These are phyloP conservation scores for Colletotrichum tamarilloi DNA, from an alignment of 2,329 filamentous ascomycete genomes.

Conservation along the genomic window DNA sequence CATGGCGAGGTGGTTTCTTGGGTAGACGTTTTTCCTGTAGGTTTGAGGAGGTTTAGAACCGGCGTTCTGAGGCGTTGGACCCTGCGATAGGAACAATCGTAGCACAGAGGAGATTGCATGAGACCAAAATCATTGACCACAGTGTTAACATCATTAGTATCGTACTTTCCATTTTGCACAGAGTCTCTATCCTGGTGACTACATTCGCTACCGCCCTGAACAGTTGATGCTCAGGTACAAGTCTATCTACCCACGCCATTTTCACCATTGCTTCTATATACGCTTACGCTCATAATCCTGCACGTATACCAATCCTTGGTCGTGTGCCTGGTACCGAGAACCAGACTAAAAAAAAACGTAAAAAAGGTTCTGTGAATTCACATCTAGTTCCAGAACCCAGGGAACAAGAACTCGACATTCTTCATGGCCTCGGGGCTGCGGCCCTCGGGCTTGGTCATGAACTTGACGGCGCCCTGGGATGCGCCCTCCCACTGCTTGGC, in stretches of 20 bases:
- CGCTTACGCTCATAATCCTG: constrained; percentile 8
- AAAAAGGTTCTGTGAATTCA: too few relatives aligned
- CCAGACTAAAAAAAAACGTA: too few relatives aligned
- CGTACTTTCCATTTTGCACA: not conserved
- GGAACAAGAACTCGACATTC: constrained; percentile 89
- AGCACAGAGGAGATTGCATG: not conserved
- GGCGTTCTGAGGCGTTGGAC: not conserved
- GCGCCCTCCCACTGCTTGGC: constrained; percentile 85
- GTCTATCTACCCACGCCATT: not conserved
- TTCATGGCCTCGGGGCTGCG: constrained; percentile 79
- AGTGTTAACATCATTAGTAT: not conserved
- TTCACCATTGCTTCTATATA: not conserved
- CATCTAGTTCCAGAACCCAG: constrained; percentile 72
- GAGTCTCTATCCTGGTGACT: not conserved
- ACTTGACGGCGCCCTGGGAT: constrained; percentile 80
- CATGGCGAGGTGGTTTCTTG: not conserved
- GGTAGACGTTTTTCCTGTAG: constrained; percentile 9
- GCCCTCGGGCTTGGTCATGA: constrained; percentile 84
- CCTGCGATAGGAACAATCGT: not conserved
- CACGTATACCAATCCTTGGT: constrained; percentile 5
- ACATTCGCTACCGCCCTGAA: not conserved
- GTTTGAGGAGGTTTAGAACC: constrained; percentile 7
- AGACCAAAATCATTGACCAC: not conserved
- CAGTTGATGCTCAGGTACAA: constrained; percentile 17
- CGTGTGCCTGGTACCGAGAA: not conserved